phyloP scores from a whole-genome alignment of 352 stramenopile genomes.

The Globisporangium paroecandrum region DNA sequence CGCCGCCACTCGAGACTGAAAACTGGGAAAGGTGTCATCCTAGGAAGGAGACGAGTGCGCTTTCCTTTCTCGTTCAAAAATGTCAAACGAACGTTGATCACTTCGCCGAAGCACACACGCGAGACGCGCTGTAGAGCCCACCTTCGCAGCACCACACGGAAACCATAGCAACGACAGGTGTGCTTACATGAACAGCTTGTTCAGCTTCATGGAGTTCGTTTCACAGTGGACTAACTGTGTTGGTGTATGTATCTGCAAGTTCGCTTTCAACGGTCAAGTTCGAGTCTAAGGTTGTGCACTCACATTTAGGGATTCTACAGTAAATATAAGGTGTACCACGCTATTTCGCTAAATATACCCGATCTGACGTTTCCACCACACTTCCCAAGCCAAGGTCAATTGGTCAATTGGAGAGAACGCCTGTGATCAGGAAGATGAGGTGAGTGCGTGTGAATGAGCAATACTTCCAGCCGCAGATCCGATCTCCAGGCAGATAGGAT shows the following conservation, averaged over 20 bases:
- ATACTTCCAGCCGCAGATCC: neutral
- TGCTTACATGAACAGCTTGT: neutral
- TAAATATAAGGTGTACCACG: constrained; percentile 1
- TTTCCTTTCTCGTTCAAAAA: neutral
- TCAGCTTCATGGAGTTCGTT: no score
- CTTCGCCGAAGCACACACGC: neutral
- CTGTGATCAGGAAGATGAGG: constrained; percentile 15
- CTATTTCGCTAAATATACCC: neutral
- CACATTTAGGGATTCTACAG: neutral
- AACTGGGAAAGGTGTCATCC: neutral
- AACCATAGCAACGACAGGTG: neutral
- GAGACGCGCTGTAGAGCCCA: neutral
- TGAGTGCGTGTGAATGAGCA: constrained; percentile 1
- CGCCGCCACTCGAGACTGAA: neutral
- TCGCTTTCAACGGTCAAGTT: no score
- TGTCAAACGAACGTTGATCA: neutral
- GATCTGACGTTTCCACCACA: constrained; percentile 9
- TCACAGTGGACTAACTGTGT: no score
- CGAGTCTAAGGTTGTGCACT: no score
- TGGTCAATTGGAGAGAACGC: constrained; percentile 5
- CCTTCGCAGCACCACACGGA: neutral
- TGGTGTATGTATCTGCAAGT: no score
- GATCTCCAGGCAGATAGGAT: neutral
- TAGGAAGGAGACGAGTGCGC: neutral
- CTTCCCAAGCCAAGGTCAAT: constrained; percentile 4